These are phyloP conservation scores for Boletus eberwhitei DNA, from an alignment of 768 basidiomycete species.

Conservation along the genomic window DNA sequence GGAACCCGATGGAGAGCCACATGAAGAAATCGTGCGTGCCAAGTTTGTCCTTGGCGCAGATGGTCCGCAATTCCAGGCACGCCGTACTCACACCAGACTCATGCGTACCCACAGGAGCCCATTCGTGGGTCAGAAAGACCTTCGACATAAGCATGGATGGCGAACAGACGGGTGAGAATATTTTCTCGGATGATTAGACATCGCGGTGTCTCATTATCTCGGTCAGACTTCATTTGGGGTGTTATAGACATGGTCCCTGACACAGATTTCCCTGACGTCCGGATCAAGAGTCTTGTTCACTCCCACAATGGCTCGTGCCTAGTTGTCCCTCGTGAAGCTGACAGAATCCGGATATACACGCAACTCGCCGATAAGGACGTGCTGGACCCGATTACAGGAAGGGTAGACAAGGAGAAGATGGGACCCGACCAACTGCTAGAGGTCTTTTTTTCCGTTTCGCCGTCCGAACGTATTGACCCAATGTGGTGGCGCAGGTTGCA, in stretches of 20 bases:
- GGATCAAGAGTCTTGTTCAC: conserved; percentile 47
- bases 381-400: conserved; percentile 36
- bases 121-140: conserved; percentile 77
- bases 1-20: conserved; percentile 30
- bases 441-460: conserved; percentile 17
- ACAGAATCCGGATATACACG: conserved; percentile 48
- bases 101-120: conserved; percentile 51
- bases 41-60: conserved; percentile 79
- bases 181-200: background rate
- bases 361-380: conserved; percentile 44
- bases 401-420: conserved; percentile 39
- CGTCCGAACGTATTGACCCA: background rate
- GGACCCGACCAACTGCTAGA: conserved; percentile 40
- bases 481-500: conserved; percentile 31
- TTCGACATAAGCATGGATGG: conserved; percentile 72
- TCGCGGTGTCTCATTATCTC: background rate
- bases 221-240: conserved; percentile 41
- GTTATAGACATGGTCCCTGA: conserved; percentile 45
- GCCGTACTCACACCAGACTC: background rate
- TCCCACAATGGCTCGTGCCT: conserved; percentile 49
- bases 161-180: conserved; percentile 49
- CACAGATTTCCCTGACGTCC: conserved; percentile 54
- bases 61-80: conserved; percentile 37
- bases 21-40: conserved; percentile 58
- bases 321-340: conserved; percentile 49